Evolutionary conservation across 2,329 filamentous ascomycete genomes (phyloP), one percentile per base, ranked within the genome.

Genomic region (Escovopsis sp.): DNA sequence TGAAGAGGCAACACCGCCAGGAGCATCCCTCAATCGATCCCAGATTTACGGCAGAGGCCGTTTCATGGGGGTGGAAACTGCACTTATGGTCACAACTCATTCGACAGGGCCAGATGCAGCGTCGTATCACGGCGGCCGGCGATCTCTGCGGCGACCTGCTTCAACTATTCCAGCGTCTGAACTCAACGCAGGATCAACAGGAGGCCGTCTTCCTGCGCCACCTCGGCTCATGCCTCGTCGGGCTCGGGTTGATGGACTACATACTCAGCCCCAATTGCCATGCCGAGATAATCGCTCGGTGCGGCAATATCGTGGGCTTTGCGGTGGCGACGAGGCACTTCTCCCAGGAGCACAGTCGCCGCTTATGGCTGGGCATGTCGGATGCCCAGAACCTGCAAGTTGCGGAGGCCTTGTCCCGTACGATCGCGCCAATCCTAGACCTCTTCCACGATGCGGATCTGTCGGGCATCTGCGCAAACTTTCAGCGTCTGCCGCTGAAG

Each of bases 261-360:
- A 78, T 98, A 38, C 74, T 95, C 41, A 85, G 89, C 2, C 79
- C 89, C 12, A 87, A 87, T 43, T 95, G 89, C 30, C 91, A 96
- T 55, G 86, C 88, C 1, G 87, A 94, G 55, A 77, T 96, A 42
- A 91, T 93, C 18, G 70, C 73, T 33, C 78, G 87, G 50, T 85
- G 85, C 53, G 72, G 73, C 35, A 94, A 94, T 48, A 83, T 96
- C 42, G 69, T 95, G 39, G 85, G 85, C 1, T 96, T 96, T 54
- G 68, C 96, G 41, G 74, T 86, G 19, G 82, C 91, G 12, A 91
- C 85, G 0, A 70, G 72, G 42, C 80, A 77, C 12, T 94, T 89
- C 59, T 75, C 73, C 1, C 60, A 77, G 32, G 62, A 71, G 18
- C 82, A 93, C 54, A 84, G 84, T 1, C 82, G 94, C 54, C 71